Conservation (phyloP, 805 yeast genomes). For the Jamesozyma hellenica region DNA sequence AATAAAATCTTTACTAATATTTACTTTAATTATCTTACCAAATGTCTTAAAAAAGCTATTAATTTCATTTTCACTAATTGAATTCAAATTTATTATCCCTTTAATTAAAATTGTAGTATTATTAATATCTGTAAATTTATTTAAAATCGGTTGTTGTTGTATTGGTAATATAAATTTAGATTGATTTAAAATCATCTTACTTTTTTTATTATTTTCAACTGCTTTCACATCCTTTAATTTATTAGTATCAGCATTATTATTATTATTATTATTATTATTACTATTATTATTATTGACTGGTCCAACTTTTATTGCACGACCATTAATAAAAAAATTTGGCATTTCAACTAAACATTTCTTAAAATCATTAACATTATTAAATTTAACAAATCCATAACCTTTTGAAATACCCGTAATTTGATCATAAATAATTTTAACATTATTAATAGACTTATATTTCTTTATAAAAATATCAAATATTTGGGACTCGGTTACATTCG, state of each 20-base stretch:
- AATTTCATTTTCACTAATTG: slow-evolving; percentile 52
- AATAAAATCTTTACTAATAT: slow-evolving; percentile 69
- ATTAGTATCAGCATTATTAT: no score
- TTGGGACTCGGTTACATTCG: slow-evolving; percentile 58
- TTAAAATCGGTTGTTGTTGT: slow-evolving; percentile 45
- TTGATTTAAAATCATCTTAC: background rate
- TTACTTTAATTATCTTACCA: slow-evolving; percentile 72
- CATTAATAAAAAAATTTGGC: slow-evolving; percentile 68
- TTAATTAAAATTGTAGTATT: slow-evolving; percentile 69
- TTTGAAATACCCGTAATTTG: slow-evolving; percentile 57
- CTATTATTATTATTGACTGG: slow-evolving; percentile 22
- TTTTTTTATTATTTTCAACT: background rate
- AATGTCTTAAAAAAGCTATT: slow-evolving; percentile 50
- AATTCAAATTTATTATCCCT: slow-evolving; percentile 51
- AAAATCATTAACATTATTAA: slow-evolving; percentile 53
- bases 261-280: background rate
- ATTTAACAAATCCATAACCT: slow-evolving; percentile 88
- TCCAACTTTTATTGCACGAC: slow-evolving; percentile 69
- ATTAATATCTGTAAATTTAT: slow-evolving; percentile 66
- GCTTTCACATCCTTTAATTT: no score
- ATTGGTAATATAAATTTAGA: slow-evolving; percentile 22
- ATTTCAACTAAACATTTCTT: slow-evolving; percentile 65
- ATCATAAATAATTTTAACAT: slow-evolving; percentile 73
- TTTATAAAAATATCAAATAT: slow-evolving; percentile 57
- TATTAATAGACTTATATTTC: slow-evolving; percentile 61